These are phyloP conservation scores for Plasmodium inui DNA, from an alignment of 169 alveolate species.

Conservation along the genomic window DNA sequence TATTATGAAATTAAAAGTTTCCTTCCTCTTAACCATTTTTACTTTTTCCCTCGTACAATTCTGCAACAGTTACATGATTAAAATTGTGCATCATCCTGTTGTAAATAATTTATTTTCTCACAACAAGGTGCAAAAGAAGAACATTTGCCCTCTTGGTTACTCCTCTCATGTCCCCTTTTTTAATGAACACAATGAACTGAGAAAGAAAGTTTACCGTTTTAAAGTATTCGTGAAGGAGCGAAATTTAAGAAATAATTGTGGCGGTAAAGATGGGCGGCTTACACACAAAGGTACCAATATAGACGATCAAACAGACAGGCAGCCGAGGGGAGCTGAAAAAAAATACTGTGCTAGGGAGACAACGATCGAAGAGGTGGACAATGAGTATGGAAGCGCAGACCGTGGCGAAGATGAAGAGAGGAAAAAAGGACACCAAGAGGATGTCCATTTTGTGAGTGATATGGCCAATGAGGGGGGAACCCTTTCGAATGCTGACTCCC, in stretches of 20 bases:
- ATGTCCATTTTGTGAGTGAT: not conserved
- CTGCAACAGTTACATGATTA: conserved; percentile 25
- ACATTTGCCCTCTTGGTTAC: not conserved
- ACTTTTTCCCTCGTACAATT: not conserved
- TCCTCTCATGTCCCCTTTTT: conserved; percentile 11
- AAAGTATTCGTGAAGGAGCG: not conserved
- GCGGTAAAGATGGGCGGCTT: not conserved
- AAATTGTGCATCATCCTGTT: not conserved
- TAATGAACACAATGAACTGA: not conserved
- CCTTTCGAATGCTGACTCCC: not conserved
- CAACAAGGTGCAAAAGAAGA: not conserved
- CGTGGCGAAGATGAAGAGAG: not conserved
- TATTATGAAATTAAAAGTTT: conserved; percentile 30
- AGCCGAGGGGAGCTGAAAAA: not conserved
- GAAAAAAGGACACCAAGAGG: not conserved
- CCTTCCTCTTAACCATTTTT: not conserved
- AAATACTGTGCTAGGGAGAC: not conserved
- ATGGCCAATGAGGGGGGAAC: not conserved
- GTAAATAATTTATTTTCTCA: conserved; percentile 1
- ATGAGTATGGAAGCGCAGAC: not conserved
- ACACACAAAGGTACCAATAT: not conserved
- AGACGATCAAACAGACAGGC: not conserved
- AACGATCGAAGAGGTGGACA: not conserved
- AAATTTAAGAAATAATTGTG: not conserved
- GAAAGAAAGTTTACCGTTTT: conserved; percentile 4